Evolutionary conservation across 345 rosid species (phyloP).

Genomic region (Salix dunnii): DNA sequence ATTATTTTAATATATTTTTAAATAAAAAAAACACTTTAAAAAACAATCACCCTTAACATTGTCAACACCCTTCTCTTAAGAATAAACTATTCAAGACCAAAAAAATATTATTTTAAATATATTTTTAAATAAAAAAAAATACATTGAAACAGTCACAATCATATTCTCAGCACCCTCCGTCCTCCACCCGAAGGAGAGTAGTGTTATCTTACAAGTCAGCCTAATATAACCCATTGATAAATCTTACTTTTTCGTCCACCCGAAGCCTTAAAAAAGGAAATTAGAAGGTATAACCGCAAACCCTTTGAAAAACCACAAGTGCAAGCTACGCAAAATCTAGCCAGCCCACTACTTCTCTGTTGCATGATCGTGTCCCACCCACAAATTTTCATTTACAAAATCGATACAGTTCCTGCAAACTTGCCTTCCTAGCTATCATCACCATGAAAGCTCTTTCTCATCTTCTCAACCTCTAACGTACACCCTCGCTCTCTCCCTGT

Average conservation of each 20-base stretch:
- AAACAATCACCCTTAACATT: too few relatives aligned
- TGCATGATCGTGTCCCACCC: slow-evolving; percentile 4
- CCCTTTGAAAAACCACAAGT: slow-evolving; percentile 23
- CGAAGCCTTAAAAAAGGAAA: not conserved
- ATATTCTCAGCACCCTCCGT: too few relatives aligned
- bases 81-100: too few relatives aligned
- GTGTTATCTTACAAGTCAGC: not conserved
- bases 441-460: slow-evolving; percentile 55
- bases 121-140: too few relatives aligned
- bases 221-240: not conserved
- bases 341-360: slow-evolving; percentile 5
- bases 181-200: too few relatives aligned
- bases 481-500: not conserved
- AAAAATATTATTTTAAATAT: too few relatives aligned
- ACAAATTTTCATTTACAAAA: slow-evolving; percentile 9
- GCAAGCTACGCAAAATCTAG: slow-evolving; percentile 35
- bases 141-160: too few relatives aligned
- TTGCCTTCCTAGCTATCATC: not conserved
- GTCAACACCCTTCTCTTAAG: too few relatives aligned
- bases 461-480: slow-evolving; percentile 26
- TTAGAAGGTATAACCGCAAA: slow-evolving; percentile 2
- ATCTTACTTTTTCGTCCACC: not conserved
- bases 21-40: too few relatives aligned
- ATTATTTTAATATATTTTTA: too few relatives aligned
- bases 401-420: not conserved